These are phyloP conservation scores for Vitis cinerea DNA, from an alignment of 164 flowering plant species.

Conservation along the genomic window DNA sequence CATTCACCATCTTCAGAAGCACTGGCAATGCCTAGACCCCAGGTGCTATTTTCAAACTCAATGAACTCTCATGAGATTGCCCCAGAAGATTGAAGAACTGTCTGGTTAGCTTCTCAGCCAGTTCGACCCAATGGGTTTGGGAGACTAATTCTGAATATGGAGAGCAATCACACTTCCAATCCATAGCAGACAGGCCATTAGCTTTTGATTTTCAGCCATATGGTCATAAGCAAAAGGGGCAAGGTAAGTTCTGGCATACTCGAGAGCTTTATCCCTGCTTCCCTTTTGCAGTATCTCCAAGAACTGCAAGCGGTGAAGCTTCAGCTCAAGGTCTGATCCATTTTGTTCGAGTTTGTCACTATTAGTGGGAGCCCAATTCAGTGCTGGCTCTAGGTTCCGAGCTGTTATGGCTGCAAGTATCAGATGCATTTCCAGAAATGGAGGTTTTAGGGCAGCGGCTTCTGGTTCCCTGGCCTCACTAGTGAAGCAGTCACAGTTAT, in stretches of 20 bases:
- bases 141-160: slow-evolving; percentile 64
- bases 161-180: slow-evolving; percentile 59
- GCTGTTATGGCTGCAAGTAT: slow-evolving; percentile 63
- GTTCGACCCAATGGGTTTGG: slow-evolving; percentile 53
- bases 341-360: slow-evolving; percentile 46
- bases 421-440: slow-evolving; percentile 62
- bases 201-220: slow-evolving; percentile 69
- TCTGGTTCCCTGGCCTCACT: slow-evolving; percentile 58
- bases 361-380: slow-evolving; percentile 59
- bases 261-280: slow-evolving; percentile 50
- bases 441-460: slow-evolving; percentile 34
- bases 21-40: slow-evolving; percentile 73
- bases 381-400: slow-evolving; percentile 66
- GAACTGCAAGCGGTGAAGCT: slow-evolving; percentile 68
- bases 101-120: slow-evolving; percentile 52
- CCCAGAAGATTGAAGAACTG: slow-evolving; percentile 67
- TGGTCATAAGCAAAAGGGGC: slow-evolving; percentile 48
- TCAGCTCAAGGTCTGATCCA: slow-evolving; percentile 63
- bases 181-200: slow-evolving; percentile 81
- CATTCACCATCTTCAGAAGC: slow-evolving; percentile 70
- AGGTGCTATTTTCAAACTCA: slow-evolving; percentile 61
- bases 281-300: slow-evolving; percentile 60
- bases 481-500: slow-evolving; percentile 66
- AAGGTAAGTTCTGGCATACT: slow-evolving; percentile 54
- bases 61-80: slow-evolving; percentile 64